Evolutionary conservation across 2,329 filamentous ascomycete species (phyloP), one percentile per base, ranked within the genome.

Genomic region (Claviceps spartinae): DNA sequence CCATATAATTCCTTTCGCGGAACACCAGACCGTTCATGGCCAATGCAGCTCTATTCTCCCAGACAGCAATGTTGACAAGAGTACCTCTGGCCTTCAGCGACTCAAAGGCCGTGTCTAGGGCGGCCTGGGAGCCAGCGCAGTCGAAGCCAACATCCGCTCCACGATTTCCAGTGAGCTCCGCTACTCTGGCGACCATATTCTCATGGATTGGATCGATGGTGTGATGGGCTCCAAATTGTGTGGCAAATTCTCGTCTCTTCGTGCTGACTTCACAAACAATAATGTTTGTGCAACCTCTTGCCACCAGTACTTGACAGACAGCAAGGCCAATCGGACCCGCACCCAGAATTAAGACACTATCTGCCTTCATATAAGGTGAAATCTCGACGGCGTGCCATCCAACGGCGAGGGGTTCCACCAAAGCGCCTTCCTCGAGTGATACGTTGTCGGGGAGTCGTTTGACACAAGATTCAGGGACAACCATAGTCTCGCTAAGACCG

Each of bases 41-140:
- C 38, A 54, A 24, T 18, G 30, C 20, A 22, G 53, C 53, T 38
- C 53, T 49, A 49, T 82, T 77, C 59, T 81, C 78, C 78, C 78
- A 83, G 3, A 84, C 77, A 0, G 81, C 78, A n/a, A 84, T 72
- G 54, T 84, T 84, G 2, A 84, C 72, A 0, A 85, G 70, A 0
- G 76, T 77, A 0, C 80, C 81, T 38, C 75, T 69, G 0, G 72
- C 69, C 48, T 72, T 69, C 2, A 80, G 73, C 0, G 74, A 70
- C 20, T 70, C 63, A 42, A 72, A 77, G 57, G 65, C 78, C 57
- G 54, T 60, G 40, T 69, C 61, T 4, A 75, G 58, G n/a, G 69
- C 75, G 1, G 67, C 67, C n/a, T 74, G 70, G 20, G 82, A 77
- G 6, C 81, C 81, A 0, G 80, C 79, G 36, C 78, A 79, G 55